phyloP scores from a whole-genome alignment of 352 stramenopile species.

The Blastocystis sp. region DNA sequence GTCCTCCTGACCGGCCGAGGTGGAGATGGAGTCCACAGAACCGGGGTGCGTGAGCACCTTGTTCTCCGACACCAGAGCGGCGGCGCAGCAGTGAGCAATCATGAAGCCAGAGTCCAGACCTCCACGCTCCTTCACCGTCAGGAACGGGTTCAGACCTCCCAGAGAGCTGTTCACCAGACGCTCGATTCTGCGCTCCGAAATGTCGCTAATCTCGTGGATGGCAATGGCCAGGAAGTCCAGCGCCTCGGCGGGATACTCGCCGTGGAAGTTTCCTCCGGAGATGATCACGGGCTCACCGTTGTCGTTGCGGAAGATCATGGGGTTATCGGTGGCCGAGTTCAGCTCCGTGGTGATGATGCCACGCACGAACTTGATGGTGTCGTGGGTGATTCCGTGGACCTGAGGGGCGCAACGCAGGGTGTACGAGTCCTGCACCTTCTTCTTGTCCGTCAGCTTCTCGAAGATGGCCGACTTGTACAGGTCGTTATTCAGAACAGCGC shows the following conservation, averaged over 20 bases:
- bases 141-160: constrained; percentile 72
- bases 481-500: constrained; percentile 68
- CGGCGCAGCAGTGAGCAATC: constrained; percentile 76
- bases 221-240: constrained; percentile 77
- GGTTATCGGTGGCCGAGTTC: constrained; percentile 78
- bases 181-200: constrained; percentile 74
- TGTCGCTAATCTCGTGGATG: constrained; percentile 71
- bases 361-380: constrained; percentile 75
- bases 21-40: constrained; percentile 76
- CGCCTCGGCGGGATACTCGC: constrained; percentile 76
- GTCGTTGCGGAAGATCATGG: constrained; percentile 72
- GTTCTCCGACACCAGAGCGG: constrained; percentile 75
- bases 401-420: constrained; percentile 74
- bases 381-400: constrained; percentile 74
- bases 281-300: constrained; percentile 72
- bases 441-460: constrained; percentile 73
- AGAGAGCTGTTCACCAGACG: constrained; percentile 74
- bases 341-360: constrained; percentile 75
- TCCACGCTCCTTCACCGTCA: constrained; percentile 68
- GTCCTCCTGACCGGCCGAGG: constrained; percentile 74
- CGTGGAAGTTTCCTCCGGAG: constrained; percentile 77
- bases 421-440: constrained; percentile 78
- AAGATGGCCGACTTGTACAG: constrained; percentile 69
- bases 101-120: constrained; percentile 78
- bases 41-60: constrained; percentile 75